Base-by-base conservation (phyloP, 441 rosid genomes). In the Gossypium gossypioides region DNA sequence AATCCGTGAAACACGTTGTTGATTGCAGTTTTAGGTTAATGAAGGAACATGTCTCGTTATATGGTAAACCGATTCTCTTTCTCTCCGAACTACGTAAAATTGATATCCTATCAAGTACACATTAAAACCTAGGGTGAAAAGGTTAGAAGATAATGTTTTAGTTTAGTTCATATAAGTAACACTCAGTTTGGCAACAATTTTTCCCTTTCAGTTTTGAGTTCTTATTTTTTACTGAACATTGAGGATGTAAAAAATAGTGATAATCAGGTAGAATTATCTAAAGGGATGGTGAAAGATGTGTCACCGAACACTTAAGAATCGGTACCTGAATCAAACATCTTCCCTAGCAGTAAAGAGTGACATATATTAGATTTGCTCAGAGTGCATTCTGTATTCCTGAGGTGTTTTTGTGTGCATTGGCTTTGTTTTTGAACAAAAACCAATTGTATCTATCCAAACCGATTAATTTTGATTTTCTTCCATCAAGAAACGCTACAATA, bases 11-110 rank as follows among this genome's bases (percentile, higher is more conserved):
- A 87, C 85, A 83, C 80, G 88, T 92, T 34, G 93, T 92, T 69
- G 93, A 91, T 80, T 83, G 81, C 82, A 91, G 99, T 77, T 89
- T 95, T 76, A 89, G 88, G 86, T 83, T 92, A 84, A 74, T 92
- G 89, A 87, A 79, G 78, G 91, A 85, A 62, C 87, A 92, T 12
- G 86, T 92, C 68, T 76, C 84, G 59, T 81, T 86, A 78, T 91
- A 84, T 56, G 90, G 93, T 88, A 89, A 69, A n/a, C 52, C 12
- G 5, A 75, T 68, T 1, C 10, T 1, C 9, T 13, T 25, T 58
- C 21, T 12, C 27, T 15, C 15, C 1, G 42, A n/a, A 66, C 57
- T 67, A 16, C 24, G 5, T 66, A 24, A n/a, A 46, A 46, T 0
- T 48, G 24, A 25, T 24, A 46, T 1, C 57, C 42, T 6, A 48